phyloP scores from a whole-genome alignment of 2,329 filamentous ascomycete genomes.

The Colletotrichum tropicale region DNA sequence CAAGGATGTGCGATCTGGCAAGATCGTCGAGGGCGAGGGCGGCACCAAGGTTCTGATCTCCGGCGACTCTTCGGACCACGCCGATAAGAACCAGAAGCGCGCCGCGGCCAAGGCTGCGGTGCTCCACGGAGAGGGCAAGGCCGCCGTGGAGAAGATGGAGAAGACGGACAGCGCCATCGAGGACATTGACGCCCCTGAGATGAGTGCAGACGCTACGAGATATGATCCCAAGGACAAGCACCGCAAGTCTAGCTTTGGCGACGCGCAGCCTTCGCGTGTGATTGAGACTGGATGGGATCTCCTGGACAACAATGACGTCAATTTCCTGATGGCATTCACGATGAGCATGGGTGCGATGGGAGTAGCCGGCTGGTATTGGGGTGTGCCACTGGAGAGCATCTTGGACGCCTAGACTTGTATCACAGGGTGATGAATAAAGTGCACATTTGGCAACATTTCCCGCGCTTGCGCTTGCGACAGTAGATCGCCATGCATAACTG shows the following conservation, averaged over 20 bases:
- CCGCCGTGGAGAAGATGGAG: slow-evolving; percentile 45
- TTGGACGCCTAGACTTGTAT: slow-evolving; percentile 8
- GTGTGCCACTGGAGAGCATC: slow-evolving; percentile 52
- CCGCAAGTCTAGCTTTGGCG: slow-evolving; percentile 56
- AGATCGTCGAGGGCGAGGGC: slow-evolving; percentile 86
- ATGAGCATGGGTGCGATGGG: slow-evolving; percentile 84
- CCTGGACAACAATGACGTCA: slow-evolving; percentile 95
- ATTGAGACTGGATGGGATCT: slow-evolving; percentile 73
- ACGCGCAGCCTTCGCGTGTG: slow-evolving; percentile 64
- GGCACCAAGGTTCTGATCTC: slow-evolving; percentile 64
- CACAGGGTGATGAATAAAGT: background rate
- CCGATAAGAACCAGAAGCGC: slow-evolving; percentile 29
- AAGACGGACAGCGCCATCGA: slow-evolving; percentile 29
- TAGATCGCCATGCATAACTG: background rate
- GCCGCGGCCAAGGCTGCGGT: slow-evolving; percentile 44
- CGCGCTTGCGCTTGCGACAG: background rate
- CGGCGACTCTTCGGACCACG: slow-evolving; percentile 27
- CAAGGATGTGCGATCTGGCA: slow-evolving; percentile 80
- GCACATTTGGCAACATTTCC: background rate
- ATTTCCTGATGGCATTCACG: slow-evolving; percentile 84
- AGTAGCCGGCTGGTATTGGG: slow-evolving; percentile 65
- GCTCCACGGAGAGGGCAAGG: slow-evolving; percentile 48
- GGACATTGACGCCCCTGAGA: slow-evolving; percentile 35
- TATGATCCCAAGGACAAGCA: slow-evolving; percentile 57
- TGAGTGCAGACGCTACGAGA: slow-evolving; percentile 40